Base-by-base conservation (phyloP, 441 rosid genomes). In the Theobroma grandiflorum region DNA sequence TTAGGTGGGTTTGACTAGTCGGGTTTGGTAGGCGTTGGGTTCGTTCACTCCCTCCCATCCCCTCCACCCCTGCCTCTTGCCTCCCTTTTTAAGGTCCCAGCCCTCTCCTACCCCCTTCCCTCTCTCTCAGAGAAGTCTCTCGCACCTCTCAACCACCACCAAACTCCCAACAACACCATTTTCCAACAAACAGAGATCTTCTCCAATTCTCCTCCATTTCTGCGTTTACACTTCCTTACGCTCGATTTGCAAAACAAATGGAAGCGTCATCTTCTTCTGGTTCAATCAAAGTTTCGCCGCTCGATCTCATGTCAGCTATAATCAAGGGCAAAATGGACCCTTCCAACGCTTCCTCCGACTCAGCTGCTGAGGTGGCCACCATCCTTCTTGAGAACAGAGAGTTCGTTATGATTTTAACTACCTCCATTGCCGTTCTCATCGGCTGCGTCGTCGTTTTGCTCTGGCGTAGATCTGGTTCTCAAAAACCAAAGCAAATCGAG, bases 251-350 rank as follows among this genome's bases (percentile, higher is more conserved):
- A 35, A 20, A 38, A 10, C 57, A 15, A 10, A 78, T 78, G 81
- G 81, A 78, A 6, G 59, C 76, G 4, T 82, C 89, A 0, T 71
- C 95, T 6, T 77, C 89, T 3, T 70, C 87, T 14, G 73, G 50
- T 55, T 79, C 90, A 0, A 76, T 91, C 72, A 93, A 89, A 67
- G 79, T 86, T 31, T 95, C 95, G 40, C 95, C 98, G 1, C 80
- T 95, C 62, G 99, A 95, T 86, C 89, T 97, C 26, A 89, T 97
- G 94, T 71, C 97, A 4, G 98, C 99, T 1, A 88, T 97, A 45
- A 89, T 97, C 78, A 91, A 81, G 80, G 94, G 94, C 2, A 90
- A 88, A 8, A 72, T 85, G 79, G 98, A 91, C 87, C 90, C 88
- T 0, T 78, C 93, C 2, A 94, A 92, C 80, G 85, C 84, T 62